These are phyloP conservation scores for Tardiomyces blankii DNA, from an alignment of 1,139 yeast genomes.

Conservation along the genomic window DNA sequence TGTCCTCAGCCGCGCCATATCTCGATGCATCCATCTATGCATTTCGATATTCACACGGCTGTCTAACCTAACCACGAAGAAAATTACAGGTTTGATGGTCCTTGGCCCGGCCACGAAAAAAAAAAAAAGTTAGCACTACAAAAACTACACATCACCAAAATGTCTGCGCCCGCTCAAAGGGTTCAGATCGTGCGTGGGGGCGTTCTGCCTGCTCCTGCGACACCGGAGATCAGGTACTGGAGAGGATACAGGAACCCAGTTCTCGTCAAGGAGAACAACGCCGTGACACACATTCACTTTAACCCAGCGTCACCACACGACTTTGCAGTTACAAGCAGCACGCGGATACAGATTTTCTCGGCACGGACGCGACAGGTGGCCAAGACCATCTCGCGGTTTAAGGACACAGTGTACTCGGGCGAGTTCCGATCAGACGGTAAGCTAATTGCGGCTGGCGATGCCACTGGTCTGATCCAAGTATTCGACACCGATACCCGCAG, in stretches of 20 bases:
- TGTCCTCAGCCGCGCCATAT: no score
- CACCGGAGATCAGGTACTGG: constrained; percentile 96
- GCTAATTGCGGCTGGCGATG: constrained; percentile 78
- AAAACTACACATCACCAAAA: constrained; percentile 20
- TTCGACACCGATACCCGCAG: constrained; percentile 79
- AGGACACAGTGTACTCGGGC: constrained; percentile 81
- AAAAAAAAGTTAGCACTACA: no score
- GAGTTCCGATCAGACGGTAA: constrained; percentile 78
- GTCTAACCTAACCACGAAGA: no score
- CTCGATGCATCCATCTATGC: no score
- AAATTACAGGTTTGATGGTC: no score
- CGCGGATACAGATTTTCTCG: constrained; percentile 84
- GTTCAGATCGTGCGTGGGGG: constrained; percentile 64
- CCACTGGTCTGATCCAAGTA: constrained; percentile 74
- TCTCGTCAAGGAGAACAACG: constrained; percentile 85
- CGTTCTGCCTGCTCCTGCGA: constrained; percentile 69
- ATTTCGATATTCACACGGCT: no score
- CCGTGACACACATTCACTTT: constrained; percentile 79
- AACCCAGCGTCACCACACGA: constrained; percentile 83
- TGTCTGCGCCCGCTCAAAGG: constrained; percentile 74
- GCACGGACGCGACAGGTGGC: constrained; percentile 86
- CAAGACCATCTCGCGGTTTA: constrained; percentile 82
- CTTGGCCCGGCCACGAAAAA: no score
- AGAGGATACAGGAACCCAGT: constrained; percentile 71
- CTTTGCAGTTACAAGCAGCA: constrained; percentile 87